These are phyloP conservation scores for Ustilago crameri DNA, from an alignment of 1,284 basidiomycete species.

Conservation along the genomic window DNA sequence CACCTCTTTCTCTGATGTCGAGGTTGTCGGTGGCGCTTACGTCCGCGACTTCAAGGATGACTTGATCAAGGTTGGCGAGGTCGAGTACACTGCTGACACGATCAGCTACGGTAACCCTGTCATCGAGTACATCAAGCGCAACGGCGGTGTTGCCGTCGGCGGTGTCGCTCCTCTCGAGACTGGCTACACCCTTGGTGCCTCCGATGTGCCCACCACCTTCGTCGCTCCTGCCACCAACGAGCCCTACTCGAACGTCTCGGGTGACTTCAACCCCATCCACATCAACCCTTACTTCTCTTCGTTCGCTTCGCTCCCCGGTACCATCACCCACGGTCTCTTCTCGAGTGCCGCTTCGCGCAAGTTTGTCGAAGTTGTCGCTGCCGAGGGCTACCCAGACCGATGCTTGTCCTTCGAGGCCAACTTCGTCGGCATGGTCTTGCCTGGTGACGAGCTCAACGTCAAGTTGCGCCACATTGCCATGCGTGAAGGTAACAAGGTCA, in stretches of 20 bases:
- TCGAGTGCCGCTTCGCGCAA: slow-evolving; percentile 92
- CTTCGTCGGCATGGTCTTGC: slow-evolving; percentile 98
- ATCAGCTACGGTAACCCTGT: slow-evolving; percentile 81
- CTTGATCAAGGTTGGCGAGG: slow-evolving; percentile 56
- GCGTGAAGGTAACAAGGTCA: slow-evolving; percentile 74
- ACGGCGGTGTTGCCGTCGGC: slow-evolving; percentile 80
- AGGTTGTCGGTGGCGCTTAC: slow-evolving; percentile 76
- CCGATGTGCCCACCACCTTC: slow-evolving; percentile 50
- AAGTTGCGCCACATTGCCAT: slow-evolving; percentile 73
- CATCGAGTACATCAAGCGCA: slow-evolving; percentile 88
- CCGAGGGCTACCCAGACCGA: slow-evolving; percentile 89
- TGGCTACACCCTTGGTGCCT: slow-evolving; percentile 53
- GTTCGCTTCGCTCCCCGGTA: slow-evolving; percentile 90
- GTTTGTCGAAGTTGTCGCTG: slow-evolving; percentile 92
- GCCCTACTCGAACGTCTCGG: slow-evolving; percentile 93
- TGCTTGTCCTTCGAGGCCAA: slow-evolving; percentile 61
- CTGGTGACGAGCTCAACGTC: slow-evolving; percentile 86
- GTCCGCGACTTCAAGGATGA: slow-evolving; percentile 62
- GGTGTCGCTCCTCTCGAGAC: slow-evolving; percentile 81
- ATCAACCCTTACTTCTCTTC: slow-evolving; percentile 98
- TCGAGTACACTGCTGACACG: slow-evolving; percentile 58
- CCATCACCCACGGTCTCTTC: slow-evolving; percentile 98
- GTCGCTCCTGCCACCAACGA: slow-evolving; percentile 81
- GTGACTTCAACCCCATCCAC: slow-evolving; percentile 98
- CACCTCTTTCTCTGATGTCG: slow-evolving; percentile 82